These are phyloP conservation scores for Fusarium protoensiforme DNA, from an alignment of 2,329 filamentous ascomycete species.

Conservation along the genomic window DNA sequence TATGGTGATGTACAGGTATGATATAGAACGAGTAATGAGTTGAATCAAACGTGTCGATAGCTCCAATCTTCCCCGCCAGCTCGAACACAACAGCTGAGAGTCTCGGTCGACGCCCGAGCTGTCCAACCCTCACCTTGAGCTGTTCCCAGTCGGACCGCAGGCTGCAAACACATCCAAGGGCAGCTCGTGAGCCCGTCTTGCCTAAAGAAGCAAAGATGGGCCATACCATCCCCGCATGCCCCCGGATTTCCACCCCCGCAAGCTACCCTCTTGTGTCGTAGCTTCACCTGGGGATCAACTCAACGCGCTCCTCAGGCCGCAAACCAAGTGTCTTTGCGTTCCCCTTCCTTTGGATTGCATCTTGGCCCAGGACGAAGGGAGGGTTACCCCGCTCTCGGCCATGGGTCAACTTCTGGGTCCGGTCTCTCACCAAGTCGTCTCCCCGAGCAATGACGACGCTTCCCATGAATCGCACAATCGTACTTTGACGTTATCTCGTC, in stretches of 20 bases:
- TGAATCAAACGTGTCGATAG: neutral
- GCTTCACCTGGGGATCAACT: neutral
- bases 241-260: conserved; percentile 5
- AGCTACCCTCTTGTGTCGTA: neutral
- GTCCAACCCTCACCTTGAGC: neutral
- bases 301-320: neutral
- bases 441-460: neutral
- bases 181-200: neutral
- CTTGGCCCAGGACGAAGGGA: neutral
- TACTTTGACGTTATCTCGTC: neutral
- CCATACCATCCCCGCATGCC: neutral
- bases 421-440: neutral
- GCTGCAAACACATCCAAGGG: neutral
- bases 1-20: neutral
- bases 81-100: neutral
- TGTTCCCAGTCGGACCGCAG: neutral
- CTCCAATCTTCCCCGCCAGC: neutral
- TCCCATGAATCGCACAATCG: neutral
- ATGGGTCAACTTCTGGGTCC: neutral
- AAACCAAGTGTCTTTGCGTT: neutral
- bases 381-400: neutral
- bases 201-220: neutral
- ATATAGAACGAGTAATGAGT: neutral
- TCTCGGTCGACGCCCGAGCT: neutral
- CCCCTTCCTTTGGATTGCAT: neutral